phyloP scores from a whole-genome alignment of 1,139 yeast genomes.

The Scheffersomyces stambukii region DNA sequence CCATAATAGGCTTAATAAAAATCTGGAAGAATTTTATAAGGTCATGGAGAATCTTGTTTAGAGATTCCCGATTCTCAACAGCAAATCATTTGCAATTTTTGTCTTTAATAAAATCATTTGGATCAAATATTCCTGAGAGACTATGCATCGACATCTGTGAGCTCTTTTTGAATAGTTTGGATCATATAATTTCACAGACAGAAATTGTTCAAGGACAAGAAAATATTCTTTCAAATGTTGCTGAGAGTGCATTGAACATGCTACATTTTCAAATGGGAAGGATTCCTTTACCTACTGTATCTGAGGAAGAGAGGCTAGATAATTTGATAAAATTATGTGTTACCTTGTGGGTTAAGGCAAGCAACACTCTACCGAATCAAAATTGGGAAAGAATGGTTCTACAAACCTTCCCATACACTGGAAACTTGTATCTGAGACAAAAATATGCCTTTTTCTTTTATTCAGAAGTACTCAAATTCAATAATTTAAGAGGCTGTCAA shows the following conservation, averaged over 20 bases:
- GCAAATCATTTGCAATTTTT: no score
- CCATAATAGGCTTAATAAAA: constrained; percentile 16
- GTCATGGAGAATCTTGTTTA: no score
- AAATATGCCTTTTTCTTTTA: constrained; percentile 29
- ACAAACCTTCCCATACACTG: constrained; percentile 39
- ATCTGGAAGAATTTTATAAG: constrained; percentile 13
- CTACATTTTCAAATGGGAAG: constrained; percentile 32
- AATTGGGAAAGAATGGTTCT: constrained; percentile 38
- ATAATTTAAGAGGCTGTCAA: constrained; percentile 18
- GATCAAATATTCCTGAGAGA: constrained; percentile 6
- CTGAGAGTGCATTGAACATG: constrained; percentile 5
- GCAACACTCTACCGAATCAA: constrained; percentile 15
- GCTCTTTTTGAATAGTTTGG: constrained; percentile 2
- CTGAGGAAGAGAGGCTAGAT: constrained; percentile 20
- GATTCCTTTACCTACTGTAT: constrained; percentile 25
- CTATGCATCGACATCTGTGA: constrained; percentile 4
- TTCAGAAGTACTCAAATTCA: constrained; percentile 20
- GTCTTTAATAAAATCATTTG: constrained; percentile 3
- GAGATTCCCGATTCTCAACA: no score
- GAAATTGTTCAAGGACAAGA: constrained; percentile 2
- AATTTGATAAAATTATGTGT: constrained; percentile 24
- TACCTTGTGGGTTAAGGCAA: constrained; percentile 25
- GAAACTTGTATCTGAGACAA: constrained; percentile 36
- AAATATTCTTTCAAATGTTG: background rate
- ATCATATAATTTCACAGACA: no score